These are phyloP conservation scores for Piper betle DNA, from an alignment of 164 flowering plant species.

Conservation along the genomic window DNA sequence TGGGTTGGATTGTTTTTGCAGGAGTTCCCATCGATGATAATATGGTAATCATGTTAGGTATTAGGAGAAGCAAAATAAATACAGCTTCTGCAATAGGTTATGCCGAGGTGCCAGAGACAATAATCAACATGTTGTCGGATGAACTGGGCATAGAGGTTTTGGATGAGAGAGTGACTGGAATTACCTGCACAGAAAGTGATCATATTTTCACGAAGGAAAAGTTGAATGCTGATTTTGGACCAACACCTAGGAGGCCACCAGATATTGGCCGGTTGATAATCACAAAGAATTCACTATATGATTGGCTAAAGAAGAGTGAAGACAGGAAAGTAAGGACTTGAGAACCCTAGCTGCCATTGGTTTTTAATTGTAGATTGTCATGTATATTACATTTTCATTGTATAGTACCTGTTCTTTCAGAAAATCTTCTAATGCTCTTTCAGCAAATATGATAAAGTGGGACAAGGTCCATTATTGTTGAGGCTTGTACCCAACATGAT, in stretches of 20 bases:
- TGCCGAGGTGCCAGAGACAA: constrained; percentile 33
- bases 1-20: constrained; percentile 1
- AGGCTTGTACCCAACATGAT: background rate
- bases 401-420: no score
- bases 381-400: no score
- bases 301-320: constrained; percentile 48
- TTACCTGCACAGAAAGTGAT: constrained; percentile 5
- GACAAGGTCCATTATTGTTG: background rate
- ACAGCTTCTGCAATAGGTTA: constrained; percentile 6
- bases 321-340: background rate
- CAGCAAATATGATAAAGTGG: no score
- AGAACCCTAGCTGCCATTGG: background rate
- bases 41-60: constrained; percentile 47
- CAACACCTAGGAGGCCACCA: constrained; percentile 52
- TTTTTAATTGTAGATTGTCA: no score
- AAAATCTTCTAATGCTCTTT: no score
- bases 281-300: constrained; percentile 39
- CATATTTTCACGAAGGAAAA: constrained; percentile 5
- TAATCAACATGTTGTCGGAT: constrained; percentile 39
- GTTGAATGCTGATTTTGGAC: constrained; percentile 4
- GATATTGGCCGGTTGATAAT: constrained; percentile 44
- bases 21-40: constrained; percentile 33
- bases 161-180: constrained; percentile 14
- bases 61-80: constrained; percentile 7
- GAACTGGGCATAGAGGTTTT: constrained; percentile 60